phyloP scores from a whole-genome alignment of 495 filamentous ascomycete species.

The Darksidea phi region DNA sequence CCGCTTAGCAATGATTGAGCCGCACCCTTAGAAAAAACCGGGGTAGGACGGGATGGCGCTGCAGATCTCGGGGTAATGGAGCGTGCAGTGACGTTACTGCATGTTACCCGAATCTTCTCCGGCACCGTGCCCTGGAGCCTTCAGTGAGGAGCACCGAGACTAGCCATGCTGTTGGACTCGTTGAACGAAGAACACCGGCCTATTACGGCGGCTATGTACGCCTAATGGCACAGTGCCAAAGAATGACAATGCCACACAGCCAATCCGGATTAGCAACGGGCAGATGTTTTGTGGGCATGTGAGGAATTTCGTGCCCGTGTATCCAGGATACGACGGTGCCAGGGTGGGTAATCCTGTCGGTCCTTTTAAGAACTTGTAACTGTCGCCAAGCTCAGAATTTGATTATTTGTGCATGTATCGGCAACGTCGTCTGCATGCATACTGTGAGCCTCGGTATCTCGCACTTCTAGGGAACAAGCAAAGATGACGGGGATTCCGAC shows the following conservation, averaged over 20 bases:
- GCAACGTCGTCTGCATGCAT: too few species aligned
- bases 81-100: conserved; percentile 19
- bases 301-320: neutral
- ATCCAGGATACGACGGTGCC: neutral
- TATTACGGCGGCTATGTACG: too few species aligned
- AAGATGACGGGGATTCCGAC: too few species aligned
- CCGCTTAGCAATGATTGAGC: conserved; percentile 5
- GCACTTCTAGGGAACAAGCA: too few species aligned
- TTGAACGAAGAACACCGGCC: neutral
- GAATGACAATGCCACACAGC: too few species aligned
- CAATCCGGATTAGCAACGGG: too few species aligned
- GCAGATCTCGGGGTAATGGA: conserved; percentile 22
- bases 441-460: too few species aligned
- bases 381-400: too few species aligned
- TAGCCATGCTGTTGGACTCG: neutral
- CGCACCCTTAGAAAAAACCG: conserved; percentile 19
- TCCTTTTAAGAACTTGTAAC: neutral
- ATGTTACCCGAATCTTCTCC: conserved; percentile 16
- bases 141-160: neutral
- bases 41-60: conserved; percentile 7
- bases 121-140: neutral
- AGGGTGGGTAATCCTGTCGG: neutral
- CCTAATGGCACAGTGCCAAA: too few species aligned
- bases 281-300: neutral
- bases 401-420: too few species aligned